A percentile compares a stretch with the other conserved stretches of the same genome.
Conservation (phyloP, 1,139 yeast species). For the Blastobotrys illinoisensis region DNA sequence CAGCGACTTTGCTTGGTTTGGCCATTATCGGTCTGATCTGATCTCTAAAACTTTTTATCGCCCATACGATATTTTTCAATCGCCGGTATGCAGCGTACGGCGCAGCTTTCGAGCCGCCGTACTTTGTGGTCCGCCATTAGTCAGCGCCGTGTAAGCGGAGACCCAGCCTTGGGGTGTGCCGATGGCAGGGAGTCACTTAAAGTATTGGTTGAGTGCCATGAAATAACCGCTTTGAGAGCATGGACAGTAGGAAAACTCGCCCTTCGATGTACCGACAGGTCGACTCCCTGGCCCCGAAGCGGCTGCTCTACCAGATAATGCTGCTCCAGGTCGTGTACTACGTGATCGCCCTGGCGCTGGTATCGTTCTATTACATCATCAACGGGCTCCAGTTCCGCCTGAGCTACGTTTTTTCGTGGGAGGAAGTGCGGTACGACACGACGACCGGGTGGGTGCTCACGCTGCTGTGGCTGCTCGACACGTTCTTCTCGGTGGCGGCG, state of each 20-base stretch:
- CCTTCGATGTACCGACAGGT: slow-evolving; percentile 5
- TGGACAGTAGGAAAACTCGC: slow-evolving; percentile 1
- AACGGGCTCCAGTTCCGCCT: slow-evolving; percentile 44
- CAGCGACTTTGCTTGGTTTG: slow-evolving; percentile 2
- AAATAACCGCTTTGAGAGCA: background rate
- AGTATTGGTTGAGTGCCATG: background rate
- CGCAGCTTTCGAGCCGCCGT: background rate
- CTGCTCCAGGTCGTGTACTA: slow-evolving; percentile 36
- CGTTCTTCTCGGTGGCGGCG: slow-evolving; percentile 57
- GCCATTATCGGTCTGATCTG: slow-evolving; percentile 2
- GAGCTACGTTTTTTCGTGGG: slow-evolving; percentile 81
- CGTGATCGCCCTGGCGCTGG: slow-evolving; percentile 31
- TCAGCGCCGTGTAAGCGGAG: background rate
- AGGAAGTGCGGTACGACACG: slow-evolving; percentile 63
- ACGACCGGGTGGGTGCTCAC: slow-evolving; percentile 74
- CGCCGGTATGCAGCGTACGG: background rate
- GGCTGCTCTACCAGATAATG: slow-evolving; percentile 36
- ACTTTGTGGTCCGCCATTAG: background rate
- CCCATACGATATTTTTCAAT: background rate
- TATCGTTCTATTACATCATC: slow-evolving; percentile 33
- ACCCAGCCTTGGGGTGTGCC: no score
- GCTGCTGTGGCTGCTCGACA: slow-evolving; percentile 72
- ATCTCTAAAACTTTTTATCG: background rate
- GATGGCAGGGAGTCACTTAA: no score
- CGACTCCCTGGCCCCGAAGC: slow-evolving; percentile 34